phyloP scores from a whole-genome alignment of 2,329 filamentous ascomycete species.

The Aphanocladium album region DNA sequence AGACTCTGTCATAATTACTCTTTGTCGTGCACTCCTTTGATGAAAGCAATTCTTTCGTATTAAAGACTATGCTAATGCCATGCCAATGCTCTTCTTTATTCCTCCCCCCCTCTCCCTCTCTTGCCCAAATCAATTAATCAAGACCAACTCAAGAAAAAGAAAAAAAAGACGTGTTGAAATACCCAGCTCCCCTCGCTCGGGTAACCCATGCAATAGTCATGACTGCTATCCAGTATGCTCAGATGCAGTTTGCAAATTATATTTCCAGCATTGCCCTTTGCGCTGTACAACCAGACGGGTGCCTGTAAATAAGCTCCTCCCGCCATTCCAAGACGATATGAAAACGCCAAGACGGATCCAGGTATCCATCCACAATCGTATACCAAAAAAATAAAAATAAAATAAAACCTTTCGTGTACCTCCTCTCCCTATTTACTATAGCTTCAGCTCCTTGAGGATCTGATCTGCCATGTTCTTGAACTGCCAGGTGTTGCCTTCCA shows the following conservation, averaged over 20 bases:
- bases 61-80: slow-evolving; percentile 3
- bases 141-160: background rate
- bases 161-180: background rate
- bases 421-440: slow-evolving; percentile 42
- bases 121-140: background rate
- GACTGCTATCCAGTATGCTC: slow-evolving; percentile 9
- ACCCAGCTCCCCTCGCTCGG: background rate
- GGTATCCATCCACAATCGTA: background rate
- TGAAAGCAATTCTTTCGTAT: background rate
- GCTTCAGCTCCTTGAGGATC: slow-evolving; percentile 78
- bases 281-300: background rate
- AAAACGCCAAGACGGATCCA: background rate
- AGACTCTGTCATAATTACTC: background rate
- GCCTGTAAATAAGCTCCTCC: background rate
- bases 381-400: background rate
- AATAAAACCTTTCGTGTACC: background rate
- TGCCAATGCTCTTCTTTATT: background rate
- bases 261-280: background rate
- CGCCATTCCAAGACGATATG: too few species aligned
- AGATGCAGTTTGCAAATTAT: slow-evolving; percentile 12
- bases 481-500: slow-evolving; percentile 94
- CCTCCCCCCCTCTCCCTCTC: background rate
- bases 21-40: background rate
- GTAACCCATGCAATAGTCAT: slow-evolving; percentile 1
- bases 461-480: slow-evolving; percentile 98